Evolutionary conservation across 768 basidiomycete species (phyloP), one percentile per base, ranked within the genome.

Genomic region (Amanita molliuscula): DNA sequence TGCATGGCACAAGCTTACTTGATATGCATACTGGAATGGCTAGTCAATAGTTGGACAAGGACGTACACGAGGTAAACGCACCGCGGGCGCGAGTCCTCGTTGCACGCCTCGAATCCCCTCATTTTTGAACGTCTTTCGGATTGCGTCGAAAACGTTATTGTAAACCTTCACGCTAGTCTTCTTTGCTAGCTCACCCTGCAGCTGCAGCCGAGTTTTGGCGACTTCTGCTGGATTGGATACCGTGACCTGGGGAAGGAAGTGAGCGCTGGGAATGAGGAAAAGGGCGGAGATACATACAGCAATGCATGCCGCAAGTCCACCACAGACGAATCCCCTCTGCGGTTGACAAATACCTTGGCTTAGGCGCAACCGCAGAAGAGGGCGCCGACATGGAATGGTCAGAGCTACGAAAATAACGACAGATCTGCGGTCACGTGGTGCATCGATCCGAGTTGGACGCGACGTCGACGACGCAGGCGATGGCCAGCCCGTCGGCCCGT

Each of bases 31-130:
- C 89, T 95, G 48, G 4, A 41, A 52, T 31, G 7, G 5, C 36
- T 37, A 44, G 42, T 43, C 37, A 51, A 18, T 18, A 38, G 10
- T 33, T 6, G 41, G 21, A 8, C 41, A 40, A 42, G n/a, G 25
- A 6, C 18, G 35, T 26, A 21, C 25, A 21, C 13, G 26, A 18
- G 31, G 3, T n/a, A 53, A 28, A 71, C 80, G 67, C 62, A 94
- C 92, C 43, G 95, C 96, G 54, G 94, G 82, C 53, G 79, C 72
- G 29, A 99, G 75, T 53, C 96, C 96, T 64, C 95, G 77, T 66
- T 99, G 96, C 38, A 96, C 63, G n/a, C 96, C 94, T 29, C 82
- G 74, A 29, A 95, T 69, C 11, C 94, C 94, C 67, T 97, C 94
- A 61, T 94, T 81, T 62, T 65, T 76, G 79, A 82, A 93, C 5